Evolutionary conservation across 352 stramenopile genomes (phyloP).

Genomic region (Phytophthora fragariae): DNA sequence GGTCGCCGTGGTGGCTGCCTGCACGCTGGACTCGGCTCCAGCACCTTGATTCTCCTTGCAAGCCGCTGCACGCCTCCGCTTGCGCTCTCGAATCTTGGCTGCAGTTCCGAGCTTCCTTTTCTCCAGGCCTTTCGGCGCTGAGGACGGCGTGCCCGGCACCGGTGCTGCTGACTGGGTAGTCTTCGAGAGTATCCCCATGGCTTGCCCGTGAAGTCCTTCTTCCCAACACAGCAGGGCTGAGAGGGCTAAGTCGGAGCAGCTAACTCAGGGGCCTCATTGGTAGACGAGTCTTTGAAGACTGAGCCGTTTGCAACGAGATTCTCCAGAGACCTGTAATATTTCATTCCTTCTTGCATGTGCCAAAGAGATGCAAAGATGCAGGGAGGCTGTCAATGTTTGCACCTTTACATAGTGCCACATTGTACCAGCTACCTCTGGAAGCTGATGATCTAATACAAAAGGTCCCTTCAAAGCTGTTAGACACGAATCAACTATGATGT

Average conservation of each 20-base stretch:
- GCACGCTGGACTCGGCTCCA: background rate
- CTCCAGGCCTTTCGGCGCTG: background rate
- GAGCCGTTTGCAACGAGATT: background rate
- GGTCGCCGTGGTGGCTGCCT: background rate
- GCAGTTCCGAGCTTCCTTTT: background rate
- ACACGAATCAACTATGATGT: too few relatives aligned
- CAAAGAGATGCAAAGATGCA: conserved; percentile 4
- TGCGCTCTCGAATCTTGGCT: background rate
- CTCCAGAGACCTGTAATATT: background rate
- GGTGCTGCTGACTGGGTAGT: background rate
- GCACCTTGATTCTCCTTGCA: background rate
- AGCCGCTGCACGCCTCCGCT: background rate
- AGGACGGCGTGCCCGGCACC: background rate
- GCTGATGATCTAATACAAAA: too few relatives aligned
- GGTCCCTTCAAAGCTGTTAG: too few relatives aligned
- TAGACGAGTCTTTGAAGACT: background rate
- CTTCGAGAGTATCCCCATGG: background rate
- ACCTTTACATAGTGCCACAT: too few relatives aligned
- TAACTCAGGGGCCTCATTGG: background rate
- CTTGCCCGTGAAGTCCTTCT: background rate
- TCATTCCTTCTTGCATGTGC: background rate
- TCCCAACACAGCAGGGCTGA: background rate
- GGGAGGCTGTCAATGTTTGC: conserved; percentile 2
- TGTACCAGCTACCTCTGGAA: background rate
- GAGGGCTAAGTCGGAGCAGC: background rate